Evolutionary conservation across 2,329 filamentous ascomycete genomes (phyloP), one percentile per base, ranked within the genome.

Genomic region (Lecanicillium sp.): DNA sequence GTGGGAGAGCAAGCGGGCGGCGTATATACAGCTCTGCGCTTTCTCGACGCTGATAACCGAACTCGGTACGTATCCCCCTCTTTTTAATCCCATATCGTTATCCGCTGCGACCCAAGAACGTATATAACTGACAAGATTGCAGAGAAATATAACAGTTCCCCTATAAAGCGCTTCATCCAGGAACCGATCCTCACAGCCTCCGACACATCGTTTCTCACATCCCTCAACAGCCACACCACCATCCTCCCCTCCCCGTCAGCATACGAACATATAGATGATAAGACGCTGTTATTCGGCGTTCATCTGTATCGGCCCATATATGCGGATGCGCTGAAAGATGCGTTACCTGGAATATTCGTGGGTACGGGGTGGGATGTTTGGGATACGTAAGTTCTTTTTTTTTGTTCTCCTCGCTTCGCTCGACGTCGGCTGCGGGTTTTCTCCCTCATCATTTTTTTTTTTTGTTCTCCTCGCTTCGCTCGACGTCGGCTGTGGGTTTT

Each of bases 221-320:
- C 69, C 19, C 72, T 83, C 0, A 77, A 79, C n/a, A 77, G 79
- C 44, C 47, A 63, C 2, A n/a, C n/a, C n/a, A n/a, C n/a, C n/a
- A 67, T 76, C 3, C 66, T 77, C 4, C 66, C 74, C 1, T 67
- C 75, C 2, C 83, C 84, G 0, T 57, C 48, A 0, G 82, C 72
- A 0, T 82, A 79, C 54, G 60, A 70, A 0, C 55, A 70, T 5
- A 67, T 86, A 9, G 67, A 72, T 14, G 40, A 58, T 0, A 56
- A 64, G 0, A 74, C 78, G 0, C 59, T 87, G 2, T 67, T 84
- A 2, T 87, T 78, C 53, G 82, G 78, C 1, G 71, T 86, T 0
- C 83, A 86, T 43, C 70, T 82, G 50, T 80, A 81, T 49, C 68
- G 66, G 19, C 68, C 64, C 30, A 70, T 76, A 33, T 86, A 79